These are phyloP conservation scores for Agrocybe praecox DNA, from an alignment of 768 basidiomycete species.

Conservation along the genomic window DNA sequence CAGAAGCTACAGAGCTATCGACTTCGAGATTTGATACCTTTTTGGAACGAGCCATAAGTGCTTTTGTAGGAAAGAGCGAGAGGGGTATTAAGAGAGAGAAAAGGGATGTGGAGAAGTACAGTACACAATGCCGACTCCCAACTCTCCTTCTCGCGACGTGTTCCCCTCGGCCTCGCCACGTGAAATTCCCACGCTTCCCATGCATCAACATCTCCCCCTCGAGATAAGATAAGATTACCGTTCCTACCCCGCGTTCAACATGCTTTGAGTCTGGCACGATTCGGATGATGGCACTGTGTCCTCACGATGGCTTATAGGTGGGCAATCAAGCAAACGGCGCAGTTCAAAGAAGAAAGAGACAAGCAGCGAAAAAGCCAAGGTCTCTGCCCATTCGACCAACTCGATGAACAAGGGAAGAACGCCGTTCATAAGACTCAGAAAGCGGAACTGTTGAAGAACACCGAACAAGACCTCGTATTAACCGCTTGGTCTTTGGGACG, in stretches of 20 bases:
- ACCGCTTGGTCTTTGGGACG: not conserved
- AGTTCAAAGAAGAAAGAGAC: not conserved
- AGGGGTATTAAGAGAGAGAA: conserved; percentile 15
- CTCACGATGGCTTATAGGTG: not conserved
- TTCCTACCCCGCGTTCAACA: not conserved
- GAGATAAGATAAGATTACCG: not conserved
- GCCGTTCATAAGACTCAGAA: not conserved
- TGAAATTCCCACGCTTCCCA: conserved; percentile 17
- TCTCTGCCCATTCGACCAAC: not conserved
- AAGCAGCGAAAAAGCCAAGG: conserved; percentile 1
- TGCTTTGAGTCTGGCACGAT: not conserved
- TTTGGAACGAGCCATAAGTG: conserved; percentile 19
- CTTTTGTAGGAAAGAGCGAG: not conserved
- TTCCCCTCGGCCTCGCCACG: conserved; percentile 13
- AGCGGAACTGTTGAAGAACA: not conserved
- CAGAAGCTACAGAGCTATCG: not conserved
- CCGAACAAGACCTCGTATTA: not conserved
- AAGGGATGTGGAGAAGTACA: conserved; percentile 9
- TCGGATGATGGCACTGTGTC: not conserved
- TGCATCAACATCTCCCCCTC: not conserved
- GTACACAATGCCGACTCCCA: not conserved
- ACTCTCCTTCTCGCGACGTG: conserved; percentile 12
- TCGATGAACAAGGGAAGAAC: not conserved
- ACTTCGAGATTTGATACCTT: conserved; percentile 11
- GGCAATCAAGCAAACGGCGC: not conserved